A percentile compares a stretch with the other conserved stretches of the same genome.
Evolutionary conservation across 2,329 filamentous ascomycete species (phyloP).

Genomic region (Fusarium hostae): DNA sequence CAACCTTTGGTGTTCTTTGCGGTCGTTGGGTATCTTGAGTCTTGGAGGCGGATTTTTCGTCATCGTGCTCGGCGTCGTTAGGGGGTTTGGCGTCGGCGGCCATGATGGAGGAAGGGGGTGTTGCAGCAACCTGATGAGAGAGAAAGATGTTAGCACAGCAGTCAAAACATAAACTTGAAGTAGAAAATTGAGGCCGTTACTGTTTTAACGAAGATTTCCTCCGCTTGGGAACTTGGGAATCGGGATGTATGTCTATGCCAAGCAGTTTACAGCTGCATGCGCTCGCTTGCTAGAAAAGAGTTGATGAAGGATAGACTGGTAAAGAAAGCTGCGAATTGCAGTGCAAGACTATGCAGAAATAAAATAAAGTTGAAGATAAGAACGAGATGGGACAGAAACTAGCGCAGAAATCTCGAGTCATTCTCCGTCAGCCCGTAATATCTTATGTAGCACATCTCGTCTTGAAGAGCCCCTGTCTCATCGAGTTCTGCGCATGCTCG

Average conservation of each 20-base stretch:
- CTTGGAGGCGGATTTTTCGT: neutral
- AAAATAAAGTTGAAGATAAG: neutral
- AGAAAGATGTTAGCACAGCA: neutral
- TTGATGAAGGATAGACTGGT: accelerated
- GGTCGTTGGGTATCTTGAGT: neutral
- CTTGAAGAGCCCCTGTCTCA: neutral
- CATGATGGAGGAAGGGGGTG: neutral
- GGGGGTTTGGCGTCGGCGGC: neutral
- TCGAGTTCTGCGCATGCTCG: constrained; percentile 4
- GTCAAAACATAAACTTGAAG: accelerated
- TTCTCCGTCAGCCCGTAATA: neutral
- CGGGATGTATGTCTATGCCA: neutral
- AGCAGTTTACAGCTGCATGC: neutral
- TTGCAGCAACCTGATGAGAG: accelerated
- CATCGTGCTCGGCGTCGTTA: neutral
- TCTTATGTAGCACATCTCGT: neutral
- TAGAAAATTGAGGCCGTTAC: neutral
- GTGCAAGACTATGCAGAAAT: accelerated
- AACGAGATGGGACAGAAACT: neutral
- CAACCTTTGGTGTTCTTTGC: constrained; percentile 25
- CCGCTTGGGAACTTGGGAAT: neutral
- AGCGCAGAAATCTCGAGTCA: neutral
- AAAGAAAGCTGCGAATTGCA: neutral
- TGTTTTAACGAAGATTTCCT: neutral
- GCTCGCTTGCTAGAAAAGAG: neutral